These are phyloP conservation scores for Immersiella caudata DNA, from an alignment of 495 filamentous ascomycete genomes.

Conservation along the genomic window DNA sequence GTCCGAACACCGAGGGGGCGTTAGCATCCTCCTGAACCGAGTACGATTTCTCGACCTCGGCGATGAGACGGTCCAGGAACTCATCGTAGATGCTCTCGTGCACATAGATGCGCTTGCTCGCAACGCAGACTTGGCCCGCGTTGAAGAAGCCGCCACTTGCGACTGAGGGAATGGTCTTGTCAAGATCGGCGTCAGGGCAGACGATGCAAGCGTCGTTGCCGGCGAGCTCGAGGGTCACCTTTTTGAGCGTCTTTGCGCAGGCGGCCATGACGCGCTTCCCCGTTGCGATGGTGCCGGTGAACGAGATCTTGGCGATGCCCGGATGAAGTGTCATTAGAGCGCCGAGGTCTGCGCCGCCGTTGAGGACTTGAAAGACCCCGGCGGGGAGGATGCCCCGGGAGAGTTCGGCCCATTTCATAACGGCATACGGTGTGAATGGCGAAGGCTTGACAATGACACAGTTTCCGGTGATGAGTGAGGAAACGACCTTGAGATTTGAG, in stretches of 20 bases:
- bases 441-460: constrained; percentile 66
- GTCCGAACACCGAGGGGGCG: constrained; percentile 51
- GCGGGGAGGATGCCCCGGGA: constrained; percentile 62
- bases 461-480: constrained; percentile 62
- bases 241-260: constrained; percentile 64
- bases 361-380: constrained; percentile 67
- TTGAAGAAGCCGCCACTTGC: constrained; percentile 61
- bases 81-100: constrained; percentile 67
- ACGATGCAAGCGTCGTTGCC: constrained; percentile 73
- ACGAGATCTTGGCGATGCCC: constrained; percentile 67
- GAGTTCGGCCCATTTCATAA: constrained; percentile 65
- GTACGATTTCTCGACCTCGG: constrained; percentile 54
- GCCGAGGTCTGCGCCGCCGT: constrained; percentile 67
- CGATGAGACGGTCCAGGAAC: constrained; percentile 59
- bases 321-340: constrained; percentile 60
- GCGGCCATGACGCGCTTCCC: constrained; percentile 66
- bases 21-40: constrained; percentile 52
- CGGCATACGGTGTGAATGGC: constrained; percentile 69
- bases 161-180: constrained; percentile 54
- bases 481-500: constrained; percentile 56
- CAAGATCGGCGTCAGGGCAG: constrained; percentile 66
- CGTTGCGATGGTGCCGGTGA: constrained; percentile 67
- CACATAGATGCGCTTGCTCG: constrained; percentile 67
- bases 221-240: constrained; percentile 55
- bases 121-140: constrained; percentile 58